A percentile compares a stretch with the other conserved stretches of the same genome.
Conservation (phyloP, 2,329 filamentous ascomycete species). For the Ceratocystis eucalypticola region DNA sequence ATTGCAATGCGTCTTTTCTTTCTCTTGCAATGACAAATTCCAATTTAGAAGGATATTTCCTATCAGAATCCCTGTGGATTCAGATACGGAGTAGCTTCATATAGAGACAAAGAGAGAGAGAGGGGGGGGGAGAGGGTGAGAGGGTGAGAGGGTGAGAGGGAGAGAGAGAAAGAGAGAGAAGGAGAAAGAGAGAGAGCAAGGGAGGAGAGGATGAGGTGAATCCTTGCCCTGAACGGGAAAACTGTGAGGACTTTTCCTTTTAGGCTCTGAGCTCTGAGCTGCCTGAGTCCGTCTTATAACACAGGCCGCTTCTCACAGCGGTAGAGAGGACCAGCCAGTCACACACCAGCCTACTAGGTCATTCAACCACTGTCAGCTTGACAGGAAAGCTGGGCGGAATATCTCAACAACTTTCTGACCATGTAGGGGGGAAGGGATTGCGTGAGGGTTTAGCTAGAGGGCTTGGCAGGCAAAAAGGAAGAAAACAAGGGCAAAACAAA, state of each 20-base stretch:
- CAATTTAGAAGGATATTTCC: constrained; percentile 1
- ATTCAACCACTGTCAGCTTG: background rate
- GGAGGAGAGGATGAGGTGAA: background rate
- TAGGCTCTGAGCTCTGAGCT: background rate
- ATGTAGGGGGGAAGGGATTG: background rate
- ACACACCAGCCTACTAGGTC: background rate
- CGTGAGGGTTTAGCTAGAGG: background rate
- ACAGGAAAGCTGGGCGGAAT: background rate
- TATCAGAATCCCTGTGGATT: background rate
- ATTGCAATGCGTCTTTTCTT: constrained; percentile 12
- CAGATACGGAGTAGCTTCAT: background rate
- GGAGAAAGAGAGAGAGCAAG: background rate
- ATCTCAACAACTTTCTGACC: background rate
- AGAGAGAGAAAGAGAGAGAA: too few relatives aligned
- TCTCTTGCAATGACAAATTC: background rate
- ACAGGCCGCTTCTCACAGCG: background rate
- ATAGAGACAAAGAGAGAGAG: too few relatives aligned
- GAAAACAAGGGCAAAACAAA: background rate
- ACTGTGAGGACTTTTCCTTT: constrained; percentile 1
- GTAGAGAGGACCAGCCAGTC: background rate
- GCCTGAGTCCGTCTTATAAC: background rate
- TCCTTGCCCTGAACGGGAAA: background rate
- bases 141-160: too few relatives aligned
- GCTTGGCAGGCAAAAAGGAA: background rate
- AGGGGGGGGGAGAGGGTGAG: too few relatives aligned